A percentile compares a stretch with the other conserved stretches of the same genome.
Evolutionary conservation across 2,329 filamentous ascomycete genomes (phyloP).

Genomic region (Fusarium sp.): DNA sequence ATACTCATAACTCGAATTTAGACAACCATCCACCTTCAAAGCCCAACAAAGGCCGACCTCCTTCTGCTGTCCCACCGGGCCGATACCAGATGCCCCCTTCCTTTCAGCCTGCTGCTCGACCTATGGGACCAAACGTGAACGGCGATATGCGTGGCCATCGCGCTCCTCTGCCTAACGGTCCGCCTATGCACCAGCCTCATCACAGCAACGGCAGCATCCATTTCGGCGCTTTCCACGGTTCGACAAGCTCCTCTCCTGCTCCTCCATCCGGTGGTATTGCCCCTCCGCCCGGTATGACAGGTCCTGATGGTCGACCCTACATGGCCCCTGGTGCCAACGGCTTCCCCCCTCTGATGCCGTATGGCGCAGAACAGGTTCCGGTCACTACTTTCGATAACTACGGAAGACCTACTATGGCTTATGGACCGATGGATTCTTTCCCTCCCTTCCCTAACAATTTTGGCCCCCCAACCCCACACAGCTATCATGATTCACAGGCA

Average conservation of each 20-base stretch:
- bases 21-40: constrained; percentile 28
- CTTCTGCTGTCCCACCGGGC: constrained; percentile 46
- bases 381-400: constrained; percentile 50
- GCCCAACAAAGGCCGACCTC: constrained; percentile 42
- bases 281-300: constrained; percentile 58
- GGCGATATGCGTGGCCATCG: constrained; percentile 48
- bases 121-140: constrained; percentile 45
- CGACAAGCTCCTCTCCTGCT: constrained; percentile 67
- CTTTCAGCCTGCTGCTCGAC: constrained; percentile 51
- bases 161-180: constrained; percentile 48
- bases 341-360: constrained; percentile 52
- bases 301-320: constrained; percentile 48
- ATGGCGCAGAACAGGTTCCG: constrained; percentile 49
- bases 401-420: constrained; percentile 50
- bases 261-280: constrained; percentile 58
- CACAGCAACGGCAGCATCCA: constrained; percentile 65
- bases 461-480: constrained; percentile 67
- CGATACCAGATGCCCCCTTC: constrained; percentile 57
- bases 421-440: constrained; percentile 49
- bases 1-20: constrained; percentile 14
- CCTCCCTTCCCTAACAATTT: constrained; percentile 52
- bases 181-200: constrained; percentile 60
- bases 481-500: constrained; percentile 70
- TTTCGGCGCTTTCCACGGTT: constrained; percentile 65
- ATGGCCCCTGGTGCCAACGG: constrained; percentile 48